phyloP scores from a whole-genome alignment of 441 rosid species.

The Brassica hybrid region DNA sequence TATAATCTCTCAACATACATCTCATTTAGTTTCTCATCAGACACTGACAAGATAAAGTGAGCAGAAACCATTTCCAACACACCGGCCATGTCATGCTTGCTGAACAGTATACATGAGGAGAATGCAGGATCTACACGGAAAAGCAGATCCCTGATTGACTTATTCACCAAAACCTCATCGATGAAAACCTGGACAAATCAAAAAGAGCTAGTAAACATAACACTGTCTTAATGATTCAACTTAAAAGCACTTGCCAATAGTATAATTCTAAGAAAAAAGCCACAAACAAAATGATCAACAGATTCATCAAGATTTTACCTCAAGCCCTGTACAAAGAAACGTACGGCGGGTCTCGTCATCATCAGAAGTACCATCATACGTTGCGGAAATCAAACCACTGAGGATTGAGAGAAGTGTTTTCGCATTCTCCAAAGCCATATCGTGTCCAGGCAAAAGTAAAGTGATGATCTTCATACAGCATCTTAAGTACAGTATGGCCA shows the following conservation, averaged over 20 bases:
- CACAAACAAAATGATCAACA: background rate
- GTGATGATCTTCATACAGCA: slow-evolving; percentile 64
- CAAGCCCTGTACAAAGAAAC: slow-evolving; percentile 52
- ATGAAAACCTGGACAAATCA: slow-evolving; percentile 74
- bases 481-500: slow-evolving; percentile 56
- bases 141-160: slow-evolving; percentile 51
- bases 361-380: slow-evolving; percentile 35
- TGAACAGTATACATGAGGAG: slow-evolving; percentile 48
- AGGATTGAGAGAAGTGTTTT: slow-evolving; percentile 55
- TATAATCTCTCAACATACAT: slow-evolving; percentile 53
- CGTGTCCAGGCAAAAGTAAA: slow-evolving; percentile 46
- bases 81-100: slow-evolving; percentile 49
- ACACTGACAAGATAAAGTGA: slow-evolving; percentile 60
- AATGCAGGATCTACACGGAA: slow-evolving; percentile 54
- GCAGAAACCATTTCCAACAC: slow-evolving; percentile 70
- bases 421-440: slow-evolving; percentile 48
- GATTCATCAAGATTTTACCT: too few species aligned
- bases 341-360: slow-evolving; percentile 43
- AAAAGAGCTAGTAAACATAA: slow-evolving; percentile 9
- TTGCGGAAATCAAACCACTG: slow-evolving; percentile 46
- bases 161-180: slow-evolving; percentile 75
- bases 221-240: slow-evolving; percentile 5
- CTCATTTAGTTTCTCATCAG: slow-evolving; percentile 53
- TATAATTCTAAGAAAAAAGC: background rate
- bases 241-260: background rate